Evolutionary conservation across 441 rosid species (phyloP), one percentile per base, ranked within the genome.

Genomic region (Populus trichocarpa): DNA sequence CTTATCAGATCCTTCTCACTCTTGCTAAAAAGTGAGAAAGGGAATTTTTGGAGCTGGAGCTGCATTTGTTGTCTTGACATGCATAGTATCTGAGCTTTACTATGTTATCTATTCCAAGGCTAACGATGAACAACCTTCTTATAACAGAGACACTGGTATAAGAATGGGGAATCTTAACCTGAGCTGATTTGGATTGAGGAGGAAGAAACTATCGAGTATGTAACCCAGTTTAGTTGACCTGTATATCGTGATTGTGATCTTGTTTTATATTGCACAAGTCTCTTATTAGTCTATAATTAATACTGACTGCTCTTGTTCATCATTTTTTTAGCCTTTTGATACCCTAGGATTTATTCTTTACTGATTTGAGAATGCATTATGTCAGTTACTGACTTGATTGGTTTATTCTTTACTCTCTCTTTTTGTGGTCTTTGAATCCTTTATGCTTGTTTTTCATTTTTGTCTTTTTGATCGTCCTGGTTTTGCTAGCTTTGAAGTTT

Each of bases 21-120:
- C 98, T 13, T 94, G 98, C 77, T 68, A 82, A 71, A 75, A 78
- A 25, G 16, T 94, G 78, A 90, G 97, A 77, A 94, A 92, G 83
- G 97, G 98, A 1, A 85, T 92, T 38, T 92, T 92, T 67, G 95
- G 93, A 5, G 92, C 97, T 23, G 97, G 93, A 79, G 97, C 98
- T 65, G 96, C 97, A 8, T 91, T 94, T 22, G 22, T 92, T 2
- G 74, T 94, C 64, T 79, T 92, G 8, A 94, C 96, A 0, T 93
- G 95, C 82, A 88, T 91, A 8, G 86, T 86, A 63, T 94, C 96
- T 0, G 93, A 91, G 81, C 86, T 94, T 69, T 94, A 87, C 84
- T 90, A 91, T 66, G 89, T 91, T 28, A 83, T 89, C 82, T 83
- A 90, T 80, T 91, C 93, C 57, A 83, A 77, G 70, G 92, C 95